These are phyloP conservation scores for Paramecium octaurelia DNA, from an alignment of 73 alveolate genomes.

Conservation along the genomic window DNA sequence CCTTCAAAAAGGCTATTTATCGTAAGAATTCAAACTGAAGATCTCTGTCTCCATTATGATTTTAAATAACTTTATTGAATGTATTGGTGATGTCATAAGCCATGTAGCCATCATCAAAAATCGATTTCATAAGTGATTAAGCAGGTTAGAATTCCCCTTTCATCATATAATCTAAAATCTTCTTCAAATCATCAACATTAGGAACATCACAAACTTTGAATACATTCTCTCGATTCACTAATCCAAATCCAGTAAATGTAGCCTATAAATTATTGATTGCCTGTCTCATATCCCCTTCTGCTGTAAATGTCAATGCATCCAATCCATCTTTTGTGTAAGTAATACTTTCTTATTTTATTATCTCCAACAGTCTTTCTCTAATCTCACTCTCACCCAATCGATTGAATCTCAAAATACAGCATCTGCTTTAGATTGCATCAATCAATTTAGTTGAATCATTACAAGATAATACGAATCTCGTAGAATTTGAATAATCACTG, in stretches of 20 bases:
- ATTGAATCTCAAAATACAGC: conserved; percentile 97
- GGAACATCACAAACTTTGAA: conserved; percentile 97
- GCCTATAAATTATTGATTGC: conserved; percentile 98
- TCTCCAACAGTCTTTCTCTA: conserved; percentile 72
- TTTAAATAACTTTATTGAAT: conserved; percentile 83
- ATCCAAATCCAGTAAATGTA: conserved; percentile 88
- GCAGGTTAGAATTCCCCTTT: conserved; percentile 78
- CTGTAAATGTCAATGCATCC: conserved; percentile 93
- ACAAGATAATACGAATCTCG: conserved; percentile 97
- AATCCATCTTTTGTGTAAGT: conserved; percentile 82
- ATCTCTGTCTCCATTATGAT: conserved; percentile 80
- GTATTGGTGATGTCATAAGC: conserved; percentile 86
- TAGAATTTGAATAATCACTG: conserved; percentile 90
- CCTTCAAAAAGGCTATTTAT: conserved; percentile 85
- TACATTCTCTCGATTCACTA: conserved; percentile 90
- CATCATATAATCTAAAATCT: conserved; percentile 72
- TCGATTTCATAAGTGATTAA: conserved; percentile 63
- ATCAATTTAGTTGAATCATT: conserved; percentile 97
- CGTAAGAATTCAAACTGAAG: conserved; percentile 78
- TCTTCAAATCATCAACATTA: conserved; percentile 86
- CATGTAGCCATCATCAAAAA: conserved; percentile 89
- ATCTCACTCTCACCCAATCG: conserved; percentile 90
- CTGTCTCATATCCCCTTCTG: conserved; percentile 99
- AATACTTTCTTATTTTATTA: conserved; percentile 23
- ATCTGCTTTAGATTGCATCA: conserved; percentile 98